Evolutionary conservation across 2,329 filamentous ascomycete species (phyloP), one percentile per base, ranked within the genome.

Genomic region (Cryphonectria carpinicola): DNA sequence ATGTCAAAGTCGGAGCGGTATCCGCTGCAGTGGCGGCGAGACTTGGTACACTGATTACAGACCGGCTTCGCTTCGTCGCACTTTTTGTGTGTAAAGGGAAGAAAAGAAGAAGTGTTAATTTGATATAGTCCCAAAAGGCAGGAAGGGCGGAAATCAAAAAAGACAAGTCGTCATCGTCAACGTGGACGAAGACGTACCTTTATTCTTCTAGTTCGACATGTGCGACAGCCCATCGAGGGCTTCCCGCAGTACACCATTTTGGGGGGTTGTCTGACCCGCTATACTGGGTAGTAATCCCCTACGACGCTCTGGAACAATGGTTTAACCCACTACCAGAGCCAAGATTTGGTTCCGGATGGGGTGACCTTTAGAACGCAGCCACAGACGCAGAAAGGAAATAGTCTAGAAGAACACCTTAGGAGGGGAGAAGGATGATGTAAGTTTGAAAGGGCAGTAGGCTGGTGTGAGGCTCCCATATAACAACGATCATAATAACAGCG

Each of bases 1-100:
- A 93, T 81, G 75, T 93, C 91, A 74, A 92, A 91, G 74, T 92
- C 89, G 76, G 92, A 88, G 76, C 89, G 89, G 79, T 92, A 92
- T 58, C 90, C 90, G 3, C 89, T 89, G 76, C 89, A 92, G 73
- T 86, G 83, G 46, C 89, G 85, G 70, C 87, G 84, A 49, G 89
- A 90, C 76, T 90, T 91, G 73, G 84, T 81, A 75, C 89, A 92
- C 76, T 91, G 89, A 49, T 85, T 86, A 79, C 89, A 92, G 4
- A 86, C 88, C 13, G 89, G 89, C 73, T 88, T 90, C 46, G 85
- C 87, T 78, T 92, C 89, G 78, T 92, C 90, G 78, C 90, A 92
- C 89, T 92, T 74, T 49, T 60, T 28, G 25, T 19, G 22, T 28
- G 43, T 8, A 11, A 32, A 25, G 46, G n/a, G n/a, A 17, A 39